These are phyloP conservation scores for Xerocomellus amylosporus DNA, from an alignment of 768 basidiomycete species.

Conservation along the genomic window DNA sequence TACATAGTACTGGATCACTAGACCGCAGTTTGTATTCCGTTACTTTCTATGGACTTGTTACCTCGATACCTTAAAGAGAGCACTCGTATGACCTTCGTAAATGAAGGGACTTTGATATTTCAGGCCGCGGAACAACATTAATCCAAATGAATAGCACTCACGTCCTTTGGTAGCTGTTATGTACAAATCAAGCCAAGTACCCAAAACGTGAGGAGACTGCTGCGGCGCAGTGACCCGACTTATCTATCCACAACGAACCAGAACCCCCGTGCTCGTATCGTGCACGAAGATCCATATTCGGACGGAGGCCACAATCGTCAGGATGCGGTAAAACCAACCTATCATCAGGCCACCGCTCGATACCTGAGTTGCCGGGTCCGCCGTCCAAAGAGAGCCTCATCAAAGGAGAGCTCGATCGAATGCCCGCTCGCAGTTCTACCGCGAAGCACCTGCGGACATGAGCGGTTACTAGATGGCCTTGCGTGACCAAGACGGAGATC, in stretches of 20 bases:
- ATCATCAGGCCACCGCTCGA: not conserved
- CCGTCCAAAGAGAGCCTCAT: no score
- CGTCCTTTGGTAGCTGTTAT: not conserved
- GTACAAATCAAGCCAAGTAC: not conserved
- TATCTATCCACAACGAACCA: not conserved
- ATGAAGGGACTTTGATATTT: not conserved
- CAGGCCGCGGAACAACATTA: not conserved
- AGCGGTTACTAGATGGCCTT: not conserved
- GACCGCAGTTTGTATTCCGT: slow-evolving; percentile 3
- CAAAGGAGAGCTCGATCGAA: not conserved
- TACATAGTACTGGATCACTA: not conserved
- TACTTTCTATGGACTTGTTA: slow-evolving; percentile 2
- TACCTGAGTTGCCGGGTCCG: slow-evolving; percentile 6
- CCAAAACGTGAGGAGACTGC: not conserved
- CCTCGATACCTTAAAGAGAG: slow-evolving; percentile 8
- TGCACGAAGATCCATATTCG: slow-evolving; percentile 2
- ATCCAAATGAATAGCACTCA: not conserved
- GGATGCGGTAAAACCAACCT: not conserved
- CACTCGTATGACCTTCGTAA: not conserved
- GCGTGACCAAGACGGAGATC: slow-evolving; percentile 4
- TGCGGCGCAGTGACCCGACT: not conserved
- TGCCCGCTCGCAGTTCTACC: slow-evolving; percentile 13
- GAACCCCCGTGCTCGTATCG: not conserved
- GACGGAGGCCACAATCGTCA: not conserved
- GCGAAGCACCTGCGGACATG: slow-evolving; percentile 23